Evolutionary conservation across 2,329 filamentous ascomycete genomes (phyloP).

Genomic region (Diatrype stigma): DNA sequence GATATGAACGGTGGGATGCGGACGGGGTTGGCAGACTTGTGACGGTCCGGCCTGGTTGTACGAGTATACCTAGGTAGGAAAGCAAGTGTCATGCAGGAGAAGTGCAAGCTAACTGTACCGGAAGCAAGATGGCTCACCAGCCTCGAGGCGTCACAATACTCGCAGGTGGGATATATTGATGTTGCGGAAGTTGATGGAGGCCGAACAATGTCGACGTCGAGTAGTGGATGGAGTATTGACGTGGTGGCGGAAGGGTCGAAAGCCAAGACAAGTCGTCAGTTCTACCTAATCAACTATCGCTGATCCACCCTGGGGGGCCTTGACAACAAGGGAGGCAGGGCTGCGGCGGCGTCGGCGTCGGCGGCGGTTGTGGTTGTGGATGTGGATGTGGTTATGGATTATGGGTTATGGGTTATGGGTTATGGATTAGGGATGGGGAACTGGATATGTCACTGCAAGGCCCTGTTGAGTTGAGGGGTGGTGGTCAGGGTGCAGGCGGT

Average conservation of each 20-base stretch:
- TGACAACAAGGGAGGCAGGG: neutral
- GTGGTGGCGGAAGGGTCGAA: neutral
- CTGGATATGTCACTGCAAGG: neutral
- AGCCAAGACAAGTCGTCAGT: neutral
- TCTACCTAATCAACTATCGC: neutral
- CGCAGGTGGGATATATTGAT: neutral
- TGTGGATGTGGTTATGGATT: too few relatives aligned
- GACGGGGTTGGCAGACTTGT: neutral
- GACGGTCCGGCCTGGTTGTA: neutral
- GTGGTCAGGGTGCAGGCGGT: neutral
- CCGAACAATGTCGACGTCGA: neutral
- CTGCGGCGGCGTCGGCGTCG: neutral
- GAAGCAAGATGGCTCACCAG: neutral
- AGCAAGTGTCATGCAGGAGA: neutral
- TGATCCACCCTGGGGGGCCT: neutral
- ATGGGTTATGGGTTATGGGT: too few relatives aligned
- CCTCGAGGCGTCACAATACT: neutral
- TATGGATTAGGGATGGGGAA: neutral
- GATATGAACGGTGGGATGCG: neutral
- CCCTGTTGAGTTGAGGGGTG: neutral
- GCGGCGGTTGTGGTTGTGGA: neutral
- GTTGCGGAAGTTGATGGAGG: neutral
- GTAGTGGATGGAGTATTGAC: neutral
- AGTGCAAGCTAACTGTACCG: neutral
- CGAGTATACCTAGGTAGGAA: neutral